Conservation (phyloP, 106 monocot genomes). For the Platanthera zijinensis region DNA sequence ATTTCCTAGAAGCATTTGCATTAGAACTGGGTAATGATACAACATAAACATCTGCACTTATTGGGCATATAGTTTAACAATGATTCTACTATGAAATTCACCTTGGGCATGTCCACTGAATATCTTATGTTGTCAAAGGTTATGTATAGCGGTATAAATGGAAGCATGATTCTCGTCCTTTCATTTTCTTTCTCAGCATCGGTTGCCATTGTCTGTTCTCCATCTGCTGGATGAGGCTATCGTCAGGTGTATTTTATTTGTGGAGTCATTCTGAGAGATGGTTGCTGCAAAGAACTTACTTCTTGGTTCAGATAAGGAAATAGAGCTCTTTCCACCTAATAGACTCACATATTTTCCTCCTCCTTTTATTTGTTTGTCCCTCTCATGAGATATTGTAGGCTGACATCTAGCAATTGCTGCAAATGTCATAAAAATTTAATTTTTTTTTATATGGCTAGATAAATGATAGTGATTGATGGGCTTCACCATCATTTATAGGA, state of each 20-base stretch:
- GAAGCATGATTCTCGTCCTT: constrained; percentile 31
- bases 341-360: no score
- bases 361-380: no score
- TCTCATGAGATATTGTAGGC: constrained; percentile 16
- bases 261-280: no score
- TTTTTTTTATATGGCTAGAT: background rate
- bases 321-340: no score
- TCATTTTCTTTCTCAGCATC: constrained; percentile 25
- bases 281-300: no score
- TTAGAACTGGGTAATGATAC: background rate
- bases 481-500: no score
- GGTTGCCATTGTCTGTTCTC: no score
- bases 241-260: no score
- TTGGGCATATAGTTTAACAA: background rate
- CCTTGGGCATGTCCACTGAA: no score
- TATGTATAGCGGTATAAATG: constrained; percentile 29
- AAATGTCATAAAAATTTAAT: background rate
- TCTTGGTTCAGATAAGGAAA: no score
- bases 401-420: background rate
- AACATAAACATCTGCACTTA: background rate
- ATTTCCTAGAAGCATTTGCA: constrained; percentile 26
- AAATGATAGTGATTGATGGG: no score
- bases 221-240: no score
- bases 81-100: background rate
- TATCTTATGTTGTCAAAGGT: constrained; percentile 36